A percentile compares a stretch with the other conserved stretches of the same genome.
Conservation (phyloP, 371 early-diverging fungal genomes). For the Mortierella polycephala region DNA sequence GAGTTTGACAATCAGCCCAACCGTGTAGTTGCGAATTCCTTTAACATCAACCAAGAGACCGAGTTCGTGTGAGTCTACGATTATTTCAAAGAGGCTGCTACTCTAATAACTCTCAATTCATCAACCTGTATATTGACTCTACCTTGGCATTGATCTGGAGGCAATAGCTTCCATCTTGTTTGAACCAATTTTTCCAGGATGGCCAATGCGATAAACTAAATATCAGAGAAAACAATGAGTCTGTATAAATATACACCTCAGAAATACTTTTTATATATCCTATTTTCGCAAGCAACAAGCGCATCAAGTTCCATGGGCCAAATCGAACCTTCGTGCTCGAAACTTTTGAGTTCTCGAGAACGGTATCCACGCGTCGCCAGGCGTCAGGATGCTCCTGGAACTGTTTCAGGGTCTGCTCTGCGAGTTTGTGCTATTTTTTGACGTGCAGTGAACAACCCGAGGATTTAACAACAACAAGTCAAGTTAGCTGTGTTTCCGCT, state of each 20-base stretch:
- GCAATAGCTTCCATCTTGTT: conserved; percentile 97
- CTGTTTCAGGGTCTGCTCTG: conserved; percentile 86
- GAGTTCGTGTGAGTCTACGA: too few relatives aligned
- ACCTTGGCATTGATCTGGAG: conserved; percentile 91
- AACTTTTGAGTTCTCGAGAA: conserved; percentile 87
- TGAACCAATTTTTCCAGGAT: conserved; percentile 97
- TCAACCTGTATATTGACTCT: conserved; percentile 1
- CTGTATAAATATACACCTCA: too few relatives aligned
- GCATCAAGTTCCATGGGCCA: too few relatives aligned
- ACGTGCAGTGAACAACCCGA: background rate
- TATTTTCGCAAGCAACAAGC: background rate
- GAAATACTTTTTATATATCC: background rate
- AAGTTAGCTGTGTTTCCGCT: background rate
- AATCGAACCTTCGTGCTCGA: conserved; percentile 86
- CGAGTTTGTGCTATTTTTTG: conserved; percentile 77
- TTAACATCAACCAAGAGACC: background rate
- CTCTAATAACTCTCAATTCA: too few relatives aligned
- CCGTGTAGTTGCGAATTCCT: conserved; percentile 96
- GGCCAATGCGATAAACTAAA: conserved; percentile 95
- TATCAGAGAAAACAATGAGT: background rate
- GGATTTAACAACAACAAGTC: background rate
- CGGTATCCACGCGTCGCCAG: conserved; percentile 95
- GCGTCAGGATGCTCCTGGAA: conserved; percentile 98
- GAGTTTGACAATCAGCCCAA: conserved; percentile 88
- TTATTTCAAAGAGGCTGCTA: too few relatives aligned